These are phyloP conservation scores for Boletellus deceptivus DNA, from an alignment of 1,284 basidiomycete species.

Conservation along the genomic window DNA sequence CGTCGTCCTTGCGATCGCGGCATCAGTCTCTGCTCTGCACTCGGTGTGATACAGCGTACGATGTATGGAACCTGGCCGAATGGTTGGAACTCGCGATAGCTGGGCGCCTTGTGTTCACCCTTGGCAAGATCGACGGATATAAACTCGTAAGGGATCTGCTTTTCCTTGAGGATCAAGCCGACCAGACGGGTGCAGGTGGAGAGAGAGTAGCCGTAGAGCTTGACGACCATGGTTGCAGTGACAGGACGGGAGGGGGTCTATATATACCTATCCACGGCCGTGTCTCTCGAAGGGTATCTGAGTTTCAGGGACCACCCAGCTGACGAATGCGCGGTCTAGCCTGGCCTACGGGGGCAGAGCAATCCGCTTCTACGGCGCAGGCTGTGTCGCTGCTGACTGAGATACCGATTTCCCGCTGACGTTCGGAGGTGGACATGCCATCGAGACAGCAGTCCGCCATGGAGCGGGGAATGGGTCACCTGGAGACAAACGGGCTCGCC, in stretches of 20 bases:
- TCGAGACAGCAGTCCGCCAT: too few relatives aligned
- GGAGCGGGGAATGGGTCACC: too few relatives aligned
- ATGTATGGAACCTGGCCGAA: constrained; percentile 69
- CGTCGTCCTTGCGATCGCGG: constrained; percentile 36
- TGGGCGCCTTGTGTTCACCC: constrained; percentile 48
- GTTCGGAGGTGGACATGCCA: too few relatives aligned
- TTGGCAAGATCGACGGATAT: constrained; percentile 41
- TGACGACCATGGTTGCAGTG: constrained; percentile 45
- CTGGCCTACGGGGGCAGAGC: too few relatives aligned
- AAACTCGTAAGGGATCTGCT: constrained; percentile 50
- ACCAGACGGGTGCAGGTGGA: constrained; percentile 51
- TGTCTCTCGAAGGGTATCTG: neutral
- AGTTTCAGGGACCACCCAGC: too few relatives aligned
- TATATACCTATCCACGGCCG: neutral
- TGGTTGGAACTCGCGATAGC: constrained; percentile 50
- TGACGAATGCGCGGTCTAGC: too few relatives aligned
- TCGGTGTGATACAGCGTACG: constrained; percentile 29
- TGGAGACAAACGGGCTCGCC: too few relatives aligned
- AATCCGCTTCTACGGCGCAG: too few relatives aligned
- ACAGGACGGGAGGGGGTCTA: neutral
- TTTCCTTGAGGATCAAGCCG: constrained; percentile 46
- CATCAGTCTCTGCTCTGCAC: neutral
- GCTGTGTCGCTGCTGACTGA: neutral
- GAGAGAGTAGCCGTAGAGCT: constrained; percentile 41
- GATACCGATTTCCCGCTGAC: too few relatives aligned